Base-by-base conservation (phyloP, 768 basidiomycete genomes). In the Inosperma sp. region DNA sequence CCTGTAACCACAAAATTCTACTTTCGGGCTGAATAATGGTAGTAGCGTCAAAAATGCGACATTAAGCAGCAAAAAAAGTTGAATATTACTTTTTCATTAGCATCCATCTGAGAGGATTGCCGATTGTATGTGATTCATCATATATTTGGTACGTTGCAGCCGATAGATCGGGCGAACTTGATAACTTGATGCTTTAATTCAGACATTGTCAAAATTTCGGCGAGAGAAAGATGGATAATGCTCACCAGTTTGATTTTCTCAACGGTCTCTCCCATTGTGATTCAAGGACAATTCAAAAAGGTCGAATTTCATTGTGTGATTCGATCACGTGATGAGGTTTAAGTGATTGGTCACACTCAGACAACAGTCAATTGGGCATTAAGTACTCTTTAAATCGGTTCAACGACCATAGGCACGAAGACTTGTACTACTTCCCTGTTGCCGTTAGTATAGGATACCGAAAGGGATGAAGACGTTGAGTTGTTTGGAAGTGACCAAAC, bases 1-100 rank as follows among this genome's bases (percentile, higher is more conserved):
- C 92, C 88, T 93, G 76, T 98, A 98, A 25, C 96, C 96, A 65
- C 96, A 98, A 64, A 98, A 97, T 69, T 96, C 93, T 31, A 97
- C 95, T 59, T 91, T 93, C 5, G 95, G 91, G 65, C 95, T 97
- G 41, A 42, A 53, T 22, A 46, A 34, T 30, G 30, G 33, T 34
- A 9, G 31, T 51, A 16, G 23, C 29, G 61, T 36, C 41, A 36
- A 29, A 23, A 22, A 51, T 26, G 35, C n/a, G 7, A 26, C 31
- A 25, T n/a, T n/a, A 17, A 34, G n/a, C 9, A 3, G 23, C 4
- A 12, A 48, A 26, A 36, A 14, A 30, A 22, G 3, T 16, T 16
- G 27, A 27, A 12, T 61, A 85, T 49, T 59, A 98, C 96, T 99
- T 95, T 74, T 97, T 96, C 95, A 98, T 98, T 52, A 98, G 65